Base-by-base conservation (phyloP, 2,329 filamentous ascomycete genomes). In the Helotiales sp. region DNA sequence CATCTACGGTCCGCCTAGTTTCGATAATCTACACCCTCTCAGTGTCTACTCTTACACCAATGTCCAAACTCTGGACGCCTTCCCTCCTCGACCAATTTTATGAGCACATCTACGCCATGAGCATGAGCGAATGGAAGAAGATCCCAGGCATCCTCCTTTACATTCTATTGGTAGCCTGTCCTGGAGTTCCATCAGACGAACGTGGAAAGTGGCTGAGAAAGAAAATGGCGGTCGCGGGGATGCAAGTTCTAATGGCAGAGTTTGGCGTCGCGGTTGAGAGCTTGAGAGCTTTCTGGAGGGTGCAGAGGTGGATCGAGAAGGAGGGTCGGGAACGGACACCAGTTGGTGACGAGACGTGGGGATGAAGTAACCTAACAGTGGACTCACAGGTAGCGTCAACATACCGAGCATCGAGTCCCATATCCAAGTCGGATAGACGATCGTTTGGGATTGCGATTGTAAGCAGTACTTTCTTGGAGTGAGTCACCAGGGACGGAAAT, bases 21-120 rank as follows among this genome's bases (percentile, higher is more conserved):
- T 77, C 79, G 0, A 67, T 79, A 5, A 66, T 82, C 27, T 82
- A 81, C 69, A 75, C 74, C 55, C 71, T 72, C 3, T 77, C 79
- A 3, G 77, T 82, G 38, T 67, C 73, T 30, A 61, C 67, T 10
- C 75, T 78, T 1, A 69, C 66, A 2, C 77, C 79, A 0, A 76
- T 80, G n/a, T 75, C 74, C 55, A 54, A 61, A 4, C 66, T 75
- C 1, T 76, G 79, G 54, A 69, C 68, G 4, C 59, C 70, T 2
- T 61, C 64, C 13, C 75, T 79, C 30, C 76, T 79, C 57, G 50
- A 71, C 7, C 63, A 65, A 47, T 72, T 82, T 8, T 82, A 79
- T 79, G 70, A 70, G 15, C 72, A 75, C 2, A 69, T 75, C 2
- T 81, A 78, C 77, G 70, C 73, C 15, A 74, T 79, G 5, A 73